These are phyloP conservation scores for Cetradonia linearis DNA, from an alignment of 495 filamentous ascomycete genomes.

Conservation along the genomic window DNA sequence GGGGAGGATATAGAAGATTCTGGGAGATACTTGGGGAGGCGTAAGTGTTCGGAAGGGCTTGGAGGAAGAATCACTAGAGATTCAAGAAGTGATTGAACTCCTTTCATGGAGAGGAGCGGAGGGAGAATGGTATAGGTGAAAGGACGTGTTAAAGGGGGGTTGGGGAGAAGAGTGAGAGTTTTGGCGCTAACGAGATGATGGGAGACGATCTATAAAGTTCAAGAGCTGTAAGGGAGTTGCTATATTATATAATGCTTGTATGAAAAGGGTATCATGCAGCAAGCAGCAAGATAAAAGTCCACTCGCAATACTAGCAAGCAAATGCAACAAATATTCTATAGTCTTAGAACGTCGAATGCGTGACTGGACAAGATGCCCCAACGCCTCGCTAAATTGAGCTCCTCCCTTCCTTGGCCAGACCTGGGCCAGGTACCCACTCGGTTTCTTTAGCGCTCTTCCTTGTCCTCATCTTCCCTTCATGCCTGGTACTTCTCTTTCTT, in stretches of 20 bases:
- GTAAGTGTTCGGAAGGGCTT: too few relatives aligned
- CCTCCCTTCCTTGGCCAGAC: neutral
- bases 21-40: neutral
- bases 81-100: too few relatives aligned
- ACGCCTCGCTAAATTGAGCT: slow-evolving; percentile 19
- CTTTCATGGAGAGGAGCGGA: neutral
- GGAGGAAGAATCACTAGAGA: too few relatives aligned
- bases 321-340: neutral
- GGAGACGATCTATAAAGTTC: neutral
- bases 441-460: slow-evolving; percentile 24
- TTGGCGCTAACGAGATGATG: neutral
- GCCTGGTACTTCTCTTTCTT: slow-evolving; percentile 12
- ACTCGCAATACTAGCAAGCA: neutral
- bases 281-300: neutral
- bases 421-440: slow-evolving; percentile 10
- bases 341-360: neutral
- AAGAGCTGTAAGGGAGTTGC: neutral
- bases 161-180: neutral
- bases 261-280: slow-evolving; percentile 6
- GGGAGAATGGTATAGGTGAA: neutral
- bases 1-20: too few relatives aligned
- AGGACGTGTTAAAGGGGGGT: neutral
- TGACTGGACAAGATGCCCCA: neutral
- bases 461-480: slow-evolving; percentile 20
- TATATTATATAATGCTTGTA: neutral